Base-by-base conservation (phyloP, 768 basidiomycete species). In the Termitomyces sp. region DNA sequence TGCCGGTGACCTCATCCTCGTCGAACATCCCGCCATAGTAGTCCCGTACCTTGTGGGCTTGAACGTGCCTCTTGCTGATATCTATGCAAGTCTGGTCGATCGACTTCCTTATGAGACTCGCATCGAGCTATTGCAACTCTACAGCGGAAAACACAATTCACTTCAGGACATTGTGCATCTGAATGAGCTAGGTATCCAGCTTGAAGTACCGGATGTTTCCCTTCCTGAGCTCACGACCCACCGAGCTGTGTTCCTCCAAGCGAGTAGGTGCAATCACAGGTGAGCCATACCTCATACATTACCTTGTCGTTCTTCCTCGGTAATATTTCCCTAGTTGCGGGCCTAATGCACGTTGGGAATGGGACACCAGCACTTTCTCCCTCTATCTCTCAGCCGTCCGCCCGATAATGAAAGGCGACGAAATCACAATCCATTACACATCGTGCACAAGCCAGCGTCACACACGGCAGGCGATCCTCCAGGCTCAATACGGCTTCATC, bases 221-320 rank as follows among this genome's bases (percentile, higher is more conserved):
- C 58, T 65, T 47, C 63, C 67, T 2, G 70, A 72, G 52, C 57
- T 72, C n/a, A 50, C 66, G 3, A 68, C 65, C 3, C 72, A 78
- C 58, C 69, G 72, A 2, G 77, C 63, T 3, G 51, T 79, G 1
- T 79, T 78, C 50, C 60, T 75, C 28, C 66, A 72, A 46, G 66
- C 70, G 1, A 74, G 74, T 49, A 62, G 71, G 12, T 75, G 74
- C 40, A 77, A 78, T 54, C 78, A 79, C 60, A 78, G 77, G 77
- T 77, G 50, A 51, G 69, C n/a, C 48, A 8, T 12, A n/a, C n/a
- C 30, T 1, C 50, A 33, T 52, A 20, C 53, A 46, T 4, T 26
- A 14, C 40, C 41, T 26, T 7, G 28, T 12, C 10, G 28, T 18
- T 35, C 4, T 16, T 52, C 20, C 8, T 23, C n/a, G 8, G 12